phyloP scores from a whole-genome alignment of 108 stramenopile species.

The Pseudonitzschia delicatissima region DNA sequence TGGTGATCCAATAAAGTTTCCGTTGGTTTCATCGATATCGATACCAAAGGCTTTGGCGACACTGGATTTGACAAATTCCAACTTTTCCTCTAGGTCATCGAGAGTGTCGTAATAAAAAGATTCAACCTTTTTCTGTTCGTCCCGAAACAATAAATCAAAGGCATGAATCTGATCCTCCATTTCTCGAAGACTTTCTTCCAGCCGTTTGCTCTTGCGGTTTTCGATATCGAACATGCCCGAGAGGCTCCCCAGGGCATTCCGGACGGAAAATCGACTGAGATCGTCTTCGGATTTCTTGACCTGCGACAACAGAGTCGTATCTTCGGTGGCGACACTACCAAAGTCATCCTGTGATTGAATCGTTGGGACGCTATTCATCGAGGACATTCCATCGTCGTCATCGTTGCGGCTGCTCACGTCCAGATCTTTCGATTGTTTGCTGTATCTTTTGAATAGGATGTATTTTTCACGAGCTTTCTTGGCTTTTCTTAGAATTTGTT shows the following conservation, averaged over 20 bases:
- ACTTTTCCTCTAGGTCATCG: constrained; percentile 58
- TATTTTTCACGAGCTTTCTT: constrained; percentile 42
- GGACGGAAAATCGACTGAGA: not conserved
- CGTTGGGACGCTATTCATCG: not conserved
- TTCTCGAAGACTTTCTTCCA: constrained; percentile 25
- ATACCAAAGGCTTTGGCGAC: constrained; percentile 32
- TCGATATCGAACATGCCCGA: not conserved
- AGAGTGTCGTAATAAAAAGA: constrained; percentile 56
- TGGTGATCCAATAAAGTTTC: not conserved
- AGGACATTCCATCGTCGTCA: not conserved
- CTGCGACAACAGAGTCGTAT: not conserved
- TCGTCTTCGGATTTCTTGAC: not conserved
- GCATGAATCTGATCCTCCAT: constrained; percentile 10
- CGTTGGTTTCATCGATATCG: constrained; percentile 2
- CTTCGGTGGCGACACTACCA: not conserved
- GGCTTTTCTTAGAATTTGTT: constrained; percentile 47
- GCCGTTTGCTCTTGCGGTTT: constrained; percentile 17
- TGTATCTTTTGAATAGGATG: constrained; percentile 2
- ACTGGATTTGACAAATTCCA: constrained; percentile 55
- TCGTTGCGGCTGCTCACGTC: too few species aligned
- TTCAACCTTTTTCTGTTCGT: constrained; percentile 53
- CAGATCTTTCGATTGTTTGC: not conserved
- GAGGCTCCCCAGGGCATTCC: not conserved
- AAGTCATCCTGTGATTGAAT: not conserved
- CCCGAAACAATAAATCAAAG: constrained; percentile 34